Conservation (phyloP, 495 filamentous ascomycete genomes). For the Podospora sp. region DNA sequence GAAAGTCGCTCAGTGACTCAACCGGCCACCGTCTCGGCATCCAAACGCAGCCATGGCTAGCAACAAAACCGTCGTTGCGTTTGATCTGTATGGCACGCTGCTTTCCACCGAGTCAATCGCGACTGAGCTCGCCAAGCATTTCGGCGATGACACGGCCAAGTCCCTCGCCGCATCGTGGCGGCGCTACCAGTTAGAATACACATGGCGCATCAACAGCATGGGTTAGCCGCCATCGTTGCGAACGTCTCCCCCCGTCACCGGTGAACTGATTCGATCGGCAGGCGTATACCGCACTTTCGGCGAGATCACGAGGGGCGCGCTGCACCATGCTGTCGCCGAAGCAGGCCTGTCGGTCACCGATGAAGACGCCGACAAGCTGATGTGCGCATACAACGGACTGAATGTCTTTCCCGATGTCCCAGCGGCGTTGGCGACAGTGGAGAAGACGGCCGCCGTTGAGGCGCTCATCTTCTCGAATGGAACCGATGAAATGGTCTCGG, state of each 20-base stretch:
- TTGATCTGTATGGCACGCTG: conserved; percentile 77
- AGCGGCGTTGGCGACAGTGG: conserved; percentile 51
- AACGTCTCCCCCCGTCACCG: not conserved
- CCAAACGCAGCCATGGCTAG: conserved; percentile 11
- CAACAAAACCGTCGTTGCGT: conserved; percentile 59
- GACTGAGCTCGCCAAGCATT: conserved; percentile 51
- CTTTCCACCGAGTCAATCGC: conserved; percentile 71
- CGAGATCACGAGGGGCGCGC: conserved; percentile 63
- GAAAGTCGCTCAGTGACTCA: conserved; percentile 14
- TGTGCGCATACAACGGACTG: conserved; percentile 70
- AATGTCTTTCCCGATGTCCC: conserved; percentile 70
- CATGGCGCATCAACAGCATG: conserved; percentile 83
- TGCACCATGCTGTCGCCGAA: conserved; percentile 66
- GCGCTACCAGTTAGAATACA: conserved; percentile 73
- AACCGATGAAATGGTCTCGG: conserved; percentile 62
- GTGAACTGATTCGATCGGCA: conserved; percentile 30
- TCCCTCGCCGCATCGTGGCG: conserved; percentile 58
- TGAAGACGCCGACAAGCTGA: conserved; percentile 49
- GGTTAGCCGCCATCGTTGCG: conserved; percentile 43
- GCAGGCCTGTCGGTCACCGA: conserved; percentile 45
- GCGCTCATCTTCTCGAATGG: conserved; percentile 79
- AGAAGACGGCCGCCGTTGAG: conserved; percentile 36
- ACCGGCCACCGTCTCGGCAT: conserved; percentile 11
- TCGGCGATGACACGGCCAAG: conserved; percentile 57
- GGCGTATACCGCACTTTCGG: conserved; percentile 66